Evolutionary conservation across 2,329 filamentous ascomycete species (phyloP), one percentile per base, ranked within the genome.

Genomic region (Golovinomyces cichoracearum): DNA sequence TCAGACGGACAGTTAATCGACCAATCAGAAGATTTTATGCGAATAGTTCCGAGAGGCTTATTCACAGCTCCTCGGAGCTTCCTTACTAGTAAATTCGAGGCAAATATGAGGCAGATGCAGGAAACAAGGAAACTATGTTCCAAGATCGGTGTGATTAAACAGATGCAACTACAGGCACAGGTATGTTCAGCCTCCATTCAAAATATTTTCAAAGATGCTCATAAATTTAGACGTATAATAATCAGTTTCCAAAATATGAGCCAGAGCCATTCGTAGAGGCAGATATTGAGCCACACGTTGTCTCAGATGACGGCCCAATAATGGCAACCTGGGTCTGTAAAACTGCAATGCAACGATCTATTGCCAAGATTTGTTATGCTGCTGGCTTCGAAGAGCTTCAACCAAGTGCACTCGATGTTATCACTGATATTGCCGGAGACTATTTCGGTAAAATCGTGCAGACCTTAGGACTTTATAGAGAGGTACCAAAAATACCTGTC

Each of bases 151-250:
- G 84, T 98, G 52, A 90, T 98, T 61, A 98, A 95, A 67, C 90
- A 98, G 66, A 98, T 98, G 90, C 90, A 98, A 65, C 76, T 95
- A 48, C 90, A 98, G 63, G 83, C 85, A 47, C 90, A 94, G 73
- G 83, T 84, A 73, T 60, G 67, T 58, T 46, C 31, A 3, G 23
- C 2, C 12, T 17, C 37, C 44, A 4, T n/a, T n/a, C n/a, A n/a
- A n/a, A n/a, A n/a, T n/a, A n/a, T n/a, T n/a, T n/a, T n/a, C n/a
- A n/a, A 31, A 46, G 25, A 33, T 41, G 37, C 53, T 56, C 49
- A 56, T 15, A 46, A 45, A 21, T 45, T 27, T 56, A 90, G 81
- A 82, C 93, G 61, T 98, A 98, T 61, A 82, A 86, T 59, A 98
- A 98, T 59, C 90, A 98, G 62, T 98, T 98, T 58, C 85, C 88